Evolutionary conservation across 1,139 yeast genomes (phyloP), one percentile per base, ranked within the genome.

Genomic region (Yarrowia galli): DNA sequence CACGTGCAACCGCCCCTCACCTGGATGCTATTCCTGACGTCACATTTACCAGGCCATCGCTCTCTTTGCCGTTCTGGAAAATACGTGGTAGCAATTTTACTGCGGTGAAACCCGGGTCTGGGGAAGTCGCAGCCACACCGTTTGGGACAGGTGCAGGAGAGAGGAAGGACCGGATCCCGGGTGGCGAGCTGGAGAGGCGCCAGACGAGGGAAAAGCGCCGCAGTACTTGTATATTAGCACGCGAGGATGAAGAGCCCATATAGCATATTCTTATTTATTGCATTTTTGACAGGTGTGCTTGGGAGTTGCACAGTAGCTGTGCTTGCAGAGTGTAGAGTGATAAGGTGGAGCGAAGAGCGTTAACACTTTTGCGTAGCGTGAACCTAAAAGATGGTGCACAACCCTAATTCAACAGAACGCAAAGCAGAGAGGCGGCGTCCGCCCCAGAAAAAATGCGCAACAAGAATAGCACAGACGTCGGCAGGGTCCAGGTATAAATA

Each of bases 121-220:
- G 36, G 40, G 13, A 22, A 10, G 38, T 53, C 60, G 60, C 60
- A 53, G 15, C 22, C 28, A 5, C 60, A 36, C 43, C 45, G 43
- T 53, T 53, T 53, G 60, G 60, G 60, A 53, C 60, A 53, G 43
- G 60, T 53, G 45, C 60, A 53, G 58, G 43, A 53, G 20, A 36
- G 43, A 22, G 58, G 28, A 18, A 4, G 42, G 42, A 3, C 2
- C 18, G 23, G 8, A 12, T 28, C 7, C 28, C 7, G 53, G 40
- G 40, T 10, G 38, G 40, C n/a, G 38, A 32, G 36, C 4, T 22
- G 9, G 36, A n/a, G 36, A 25, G 35, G 36, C 2, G 15, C 3
- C 12, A 6, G 18, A 6, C 3, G 13, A 4, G 15, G 53, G 40
- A 15, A n/a, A 13, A 8, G 22, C 13, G 36, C 3, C 13, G 18